Evolutionary conservation across 768 basidiomycete genomes (phyloP).

Genomic region (Lenzites betulinus): DNA sequence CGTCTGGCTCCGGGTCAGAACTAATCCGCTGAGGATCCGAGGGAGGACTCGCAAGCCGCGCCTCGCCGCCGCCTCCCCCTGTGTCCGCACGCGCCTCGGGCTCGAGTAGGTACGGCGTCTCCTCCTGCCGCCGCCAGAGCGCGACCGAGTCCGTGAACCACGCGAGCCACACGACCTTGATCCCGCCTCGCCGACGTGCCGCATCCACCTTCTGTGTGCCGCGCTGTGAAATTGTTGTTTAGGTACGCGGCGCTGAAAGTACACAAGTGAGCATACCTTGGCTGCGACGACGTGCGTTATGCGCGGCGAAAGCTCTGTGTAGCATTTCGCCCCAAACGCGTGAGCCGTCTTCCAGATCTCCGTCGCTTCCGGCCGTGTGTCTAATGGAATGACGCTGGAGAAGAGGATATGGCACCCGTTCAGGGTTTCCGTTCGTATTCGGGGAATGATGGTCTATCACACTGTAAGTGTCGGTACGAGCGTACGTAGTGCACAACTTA

Average conservation of each 20-base stretch:
- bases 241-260: neutral
- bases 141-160: constrained; percentile 92
- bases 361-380: constrained; percentile 72
- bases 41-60: constrained; percentile 44
- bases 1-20: constrained; percentile 66
- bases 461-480: neutral
- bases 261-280: constrained; percentile 53
- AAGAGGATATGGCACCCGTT: constrained; percentile 83
- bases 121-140: constrained; percentile 84
- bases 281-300: constrained; percentile 93
- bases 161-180: constrained; percentile 82
- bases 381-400: constrained; percentile 94
- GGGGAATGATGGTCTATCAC: constrained; percentile 78
- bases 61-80: constrained; percentile 25
- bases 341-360: constrained; percentile 86
- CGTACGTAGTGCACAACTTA: constrained; percentile 39
- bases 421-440: constrained; percentile 75
- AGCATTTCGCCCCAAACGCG: constrained; percentile 86
- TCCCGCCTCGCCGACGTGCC: constrained; percentile 72
- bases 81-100: constrained; percentile 42
- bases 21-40: constrained; percentile 55
- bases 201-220: constrained; percentile 91
- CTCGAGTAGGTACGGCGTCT: constrained; percentile 74
- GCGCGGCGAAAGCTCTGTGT: constrained; percentile 60
- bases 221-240: constrained; percentile 45